A percentile compares a stretch with the other conserved stretches of the same genome.
Evolutionary conservation across 164 flowering plant genomes (phyloP).

Genomic region (Sextonia rubra): DNA sequence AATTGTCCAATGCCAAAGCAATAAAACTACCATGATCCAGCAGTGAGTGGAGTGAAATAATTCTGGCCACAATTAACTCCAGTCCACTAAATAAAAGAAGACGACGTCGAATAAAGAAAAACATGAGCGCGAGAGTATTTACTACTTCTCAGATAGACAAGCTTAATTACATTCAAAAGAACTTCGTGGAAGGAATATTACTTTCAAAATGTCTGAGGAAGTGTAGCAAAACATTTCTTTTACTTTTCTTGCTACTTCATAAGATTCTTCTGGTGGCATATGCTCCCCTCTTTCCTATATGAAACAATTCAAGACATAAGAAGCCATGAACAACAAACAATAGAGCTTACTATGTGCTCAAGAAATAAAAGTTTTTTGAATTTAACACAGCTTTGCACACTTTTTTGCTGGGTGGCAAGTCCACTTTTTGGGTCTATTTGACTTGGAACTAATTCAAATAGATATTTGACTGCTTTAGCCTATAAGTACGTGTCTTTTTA

Average conservation of each 20-base stretch:
- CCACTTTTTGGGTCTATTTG: no score
- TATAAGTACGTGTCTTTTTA: no score
- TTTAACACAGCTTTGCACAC: no score
- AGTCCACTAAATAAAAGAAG: no score
- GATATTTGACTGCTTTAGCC: no score
- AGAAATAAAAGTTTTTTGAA: background rate
- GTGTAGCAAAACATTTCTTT: conserved; percentile 95
- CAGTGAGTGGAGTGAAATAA: no score
- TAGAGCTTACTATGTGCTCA: background rate
- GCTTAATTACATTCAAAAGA: background rate
- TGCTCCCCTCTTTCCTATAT: conserved; percentile 97
- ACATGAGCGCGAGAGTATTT: background rate
- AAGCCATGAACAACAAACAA: background rate
- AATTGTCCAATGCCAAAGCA: no score
- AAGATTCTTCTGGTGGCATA: conserved; percentile 92
- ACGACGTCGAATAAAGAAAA: no score
- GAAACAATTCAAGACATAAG: conserved; percentile 15
- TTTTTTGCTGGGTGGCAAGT: no score
- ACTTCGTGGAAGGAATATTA: conserved; percentile 14
- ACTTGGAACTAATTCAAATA: no score
- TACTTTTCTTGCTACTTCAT: conserved; percentile 95
- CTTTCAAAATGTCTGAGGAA: conserved; percentile 96
- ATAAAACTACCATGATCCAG: no score
- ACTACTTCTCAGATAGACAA: background rate
- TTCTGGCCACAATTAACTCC: no score